Percentiles rank a stretch among this genome's conserved stretches.
Conservation (phyloP, 2,329 filamentous ascomycete genomes). For the Blastomyces gilchristii region DNA sequence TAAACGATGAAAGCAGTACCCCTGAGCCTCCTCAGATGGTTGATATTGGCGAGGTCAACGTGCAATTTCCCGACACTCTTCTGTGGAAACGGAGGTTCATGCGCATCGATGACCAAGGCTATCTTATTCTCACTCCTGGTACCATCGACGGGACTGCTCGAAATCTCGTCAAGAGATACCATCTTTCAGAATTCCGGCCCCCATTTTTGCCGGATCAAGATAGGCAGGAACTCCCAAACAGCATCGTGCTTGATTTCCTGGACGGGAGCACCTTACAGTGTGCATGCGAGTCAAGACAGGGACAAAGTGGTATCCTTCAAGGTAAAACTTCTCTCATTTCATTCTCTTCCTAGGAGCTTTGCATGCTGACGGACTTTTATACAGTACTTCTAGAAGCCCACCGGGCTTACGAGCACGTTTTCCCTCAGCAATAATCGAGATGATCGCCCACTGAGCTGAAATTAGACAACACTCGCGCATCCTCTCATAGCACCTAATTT, state of each 20-base stretch:
- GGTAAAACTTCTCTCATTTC: constrained; percentile 31
- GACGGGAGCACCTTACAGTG: constrained; percentile 54
- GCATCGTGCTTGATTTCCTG: constrained; percentile 54
- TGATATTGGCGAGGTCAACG: constrained; percentile 81
- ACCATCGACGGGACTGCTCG: constrained; percentile 50
- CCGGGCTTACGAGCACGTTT: constrained; percentile 2
- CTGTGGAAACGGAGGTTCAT: constrained; percentile 92
- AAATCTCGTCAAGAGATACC: constrained; percentile 66
- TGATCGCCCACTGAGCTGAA: constrained; percentile 13
- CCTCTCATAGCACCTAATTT: background rate
- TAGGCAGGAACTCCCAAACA: constrained; percentile 84
- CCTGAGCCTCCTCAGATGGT: constrained; percentile 43
- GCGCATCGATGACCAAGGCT: constrained; percentile 72
- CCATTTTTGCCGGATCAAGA: constrained; percentile 84
- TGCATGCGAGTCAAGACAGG: constrained; percentile 48
- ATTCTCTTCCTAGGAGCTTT: background rate
- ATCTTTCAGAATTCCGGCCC: constrained; percentile 69
- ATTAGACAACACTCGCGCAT: background rate
- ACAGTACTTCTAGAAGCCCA: constrained; percentile 10
- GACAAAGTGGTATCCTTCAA: constrained; percentile 43
- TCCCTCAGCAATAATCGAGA: background rate
- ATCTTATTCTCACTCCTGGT: constrained; percentile 65
- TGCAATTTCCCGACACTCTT: constrained; percentile 92
- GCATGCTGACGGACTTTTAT: background rate
- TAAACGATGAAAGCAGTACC: constrained; percentile 17